Percentiles rank a stretch among this genome's conserved stretches.
Evolutionary conservation across 495 filamentous ascomycete genomes (phyloP).

Genomic region (Talaromyces borbonicus): DNA sequence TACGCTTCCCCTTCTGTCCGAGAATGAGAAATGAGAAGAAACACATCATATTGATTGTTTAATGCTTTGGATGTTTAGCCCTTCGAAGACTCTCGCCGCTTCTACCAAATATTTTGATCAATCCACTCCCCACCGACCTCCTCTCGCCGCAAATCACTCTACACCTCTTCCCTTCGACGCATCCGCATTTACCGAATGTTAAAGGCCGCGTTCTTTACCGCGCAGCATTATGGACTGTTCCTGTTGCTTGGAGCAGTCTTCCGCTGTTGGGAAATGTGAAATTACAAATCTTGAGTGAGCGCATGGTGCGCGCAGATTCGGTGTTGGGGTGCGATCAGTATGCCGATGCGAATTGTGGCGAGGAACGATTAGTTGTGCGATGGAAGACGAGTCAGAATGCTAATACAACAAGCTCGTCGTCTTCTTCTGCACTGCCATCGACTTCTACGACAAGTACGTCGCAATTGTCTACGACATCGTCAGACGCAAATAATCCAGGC

Average conservation of each 20-base stretch:
- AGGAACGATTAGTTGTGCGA: slow-evolving; percentile 75
- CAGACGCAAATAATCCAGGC: background rate
- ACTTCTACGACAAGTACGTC: background rate
- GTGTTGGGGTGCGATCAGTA: slow-evolving; percentile 22
- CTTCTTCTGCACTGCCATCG: background rate
- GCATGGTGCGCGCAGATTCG: slow-evolving; percentile 55
- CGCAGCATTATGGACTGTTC: slow-evolving; percentile 89
- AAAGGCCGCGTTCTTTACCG: slow-evolving; percentile 83
- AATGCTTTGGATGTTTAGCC: slow-evolving; percentile 37
- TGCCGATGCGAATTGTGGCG: slow-evolving; percentile 31
- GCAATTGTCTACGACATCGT: background rate
- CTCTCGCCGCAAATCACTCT: slow-evolving; percentile 86
- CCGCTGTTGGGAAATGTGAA: slow-evolving; percentile 83
- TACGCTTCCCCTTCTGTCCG: slow-evolving; percentile 27
- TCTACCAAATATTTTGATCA: slow-evolving; percentile 76
- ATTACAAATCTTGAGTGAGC: slow-evolving; percentile 76
- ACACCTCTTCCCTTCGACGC: slow-evolving; percentile 91
- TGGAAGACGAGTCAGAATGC: slow-evolving; percentile 55
- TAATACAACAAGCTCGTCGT: background rate
- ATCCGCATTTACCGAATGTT: slow-evolving; percentile 88
- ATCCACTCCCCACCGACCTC: slow-evolving; percentile 71
- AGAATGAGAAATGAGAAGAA: background rate
- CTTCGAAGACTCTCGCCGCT: slow-evolving; percentile 76
- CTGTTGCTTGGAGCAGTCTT: slow-evolving; percentile 87
- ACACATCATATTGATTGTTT: background rate